Evolutionary conservation across 2,329 filamentous ascomycete genomes (phyloP).

Genomic region (Fusarium xylarioides): DNA sequence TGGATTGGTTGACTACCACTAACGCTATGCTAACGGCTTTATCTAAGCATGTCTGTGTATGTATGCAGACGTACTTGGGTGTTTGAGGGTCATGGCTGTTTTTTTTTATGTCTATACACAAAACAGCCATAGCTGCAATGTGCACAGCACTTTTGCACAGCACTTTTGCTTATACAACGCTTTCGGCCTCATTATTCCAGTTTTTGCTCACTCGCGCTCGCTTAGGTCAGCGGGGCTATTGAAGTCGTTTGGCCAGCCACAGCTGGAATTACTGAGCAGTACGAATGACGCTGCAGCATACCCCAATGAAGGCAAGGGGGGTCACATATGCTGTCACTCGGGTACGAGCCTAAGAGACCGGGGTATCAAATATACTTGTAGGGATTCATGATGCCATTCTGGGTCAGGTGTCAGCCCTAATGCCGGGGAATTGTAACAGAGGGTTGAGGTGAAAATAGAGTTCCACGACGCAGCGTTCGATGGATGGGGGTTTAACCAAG

Average conservation of each 20-base stretch:
- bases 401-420: slow-evolving; percentile 41
- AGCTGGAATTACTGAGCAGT: slow-evolving; percentile 10
- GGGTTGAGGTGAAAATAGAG: not conserved
- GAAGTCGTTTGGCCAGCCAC: not conserved
- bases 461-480: not conserved
- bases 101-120: not conserved
- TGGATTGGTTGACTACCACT: slow-evolving; percentile 5
- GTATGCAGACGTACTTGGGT: not conserved
- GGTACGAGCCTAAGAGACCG: slow-evolving; percentile 6
- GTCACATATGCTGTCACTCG: slow-evolving; percentile 26
- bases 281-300: slow-evolving; percentile 17
- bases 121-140: not conserved
- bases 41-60: not conserved
- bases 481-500: slow-evolving; percentile 11
- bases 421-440: slow-evolving; percentile 3
- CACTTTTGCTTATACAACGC: not conserved
- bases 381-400: slow-evolving; percentile 99
- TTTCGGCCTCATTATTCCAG: not conserved
- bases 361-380: slow-evolving; percentile 85
- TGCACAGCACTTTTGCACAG: not conserved
- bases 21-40: slow-evolving; percentile 1
- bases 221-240: slow-evolving; percentile 1
- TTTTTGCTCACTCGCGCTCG: not conserved
- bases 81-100: not conserved
- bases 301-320: slow-evolving; percentile 3